Base-by-base conservation (phyloP, 2,329 filamentous ascomycete species). In the Lojkania enalia region DNA sequence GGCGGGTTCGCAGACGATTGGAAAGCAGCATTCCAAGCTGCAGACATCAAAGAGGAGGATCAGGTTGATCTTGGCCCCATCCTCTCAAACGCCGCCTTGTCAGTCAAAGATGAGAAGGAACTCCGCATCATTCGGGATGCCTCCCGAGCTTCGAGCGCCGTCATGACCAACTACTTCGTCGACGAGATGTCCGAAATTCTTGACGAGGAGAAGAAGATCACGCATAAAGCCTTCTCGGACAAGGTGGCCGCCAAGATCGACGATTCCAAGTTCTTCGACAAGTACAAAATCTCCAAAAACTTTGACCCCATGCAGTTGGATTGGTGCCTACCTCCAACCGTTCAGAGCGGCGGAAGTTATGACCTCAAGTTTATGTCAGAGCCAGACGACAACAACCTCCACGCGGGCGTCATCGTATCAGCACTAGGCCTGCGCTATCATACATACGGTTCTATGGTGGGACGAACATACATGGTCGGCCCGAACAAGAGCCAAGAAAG, bases 161-260 rank as follows among this genome's bases (percentile, higher is more conserved):
- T 97, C 48, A 95, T 97, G 85, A 90, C 90, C 39, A 90, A 92
- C 48, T 99, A 94, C 72, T 97, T 97, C 69, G 85, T 99, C 55
- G 94, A 99, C 66, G 91, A 96, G 69, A 97, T 99, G 91, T 96
- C 92, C 39, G 87, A 88, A 58, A 87, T 97, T 40, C 83, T 99
- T 48, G 94, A 99, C 64, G 87, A 91, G 57, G 95, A 97, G 71
- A 96, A 96, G 77, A 96, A 96, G 67, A 90, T 97, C 66, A 94
- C 90, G 52, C 94, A 99, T 72, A 88, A 86, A 54, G 80, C 81
- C 2, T 80, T 99, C 5, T 85, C 88, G n/a, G 84, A 89, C 61
- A 94, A 91, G 71, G 87, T 99, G 21, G 85, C 92, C 57, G 83
- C 84, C 62, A 96, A 96, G 74, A 85, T 99, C 44, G 92, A 97